Base-by-base conservation (phyloP, 352 stramenopile species). In the Globisporangium heterothallicum region DNA sequence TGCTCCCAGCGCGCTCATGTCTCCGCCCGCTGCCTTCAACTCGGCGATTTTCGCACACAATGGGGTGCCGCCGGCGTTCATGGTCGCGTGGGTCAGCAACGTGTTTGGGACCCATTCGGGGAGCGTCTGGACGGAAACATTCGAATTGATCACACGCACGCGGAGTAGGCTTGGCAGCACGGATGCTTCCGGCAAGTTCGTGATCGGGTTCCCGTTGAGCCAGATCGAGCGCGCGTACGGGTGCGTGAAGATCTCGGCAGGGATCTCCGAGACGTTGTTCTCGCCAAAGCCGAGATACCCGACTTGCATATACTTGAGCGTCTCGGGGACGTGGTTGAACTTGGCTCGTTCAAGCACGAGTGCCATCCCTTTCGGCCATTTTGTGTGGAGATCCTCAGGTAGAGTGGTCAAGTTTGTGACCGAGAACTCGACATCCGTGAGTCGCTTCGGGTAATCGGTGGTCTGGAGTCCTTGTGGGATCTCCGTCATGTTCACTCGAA, bases 191-290 rank as follows among this genome's bases (percentile, higher is more conserved):
- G 45, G 44, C 16, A 60, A 13, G 6, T 16, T 12, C 27, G 36
- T 26, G 27, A 60, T 55, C 18, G 45, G 54, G 41, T 61, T 56
- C 7, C 46, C 46, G 22, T 61, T 61, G 26, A 61, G 45, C 45
- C 54, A 61, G 4, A 61, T 2, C 1, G 54, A 49, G 9, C 19
- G 30, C 1, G 29, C 54, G 18, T 50, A 32, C n/a, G 54, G 26
- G 21, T 49, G 14, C 13, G 41, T 32, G 18, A 61, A 56, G 7
- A 61, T 14, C 41, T 55, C 45, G 5, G 2, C 1, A 0, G 54
- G 54, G 13, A 61, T 19, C 4, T n/a, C 29, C 16, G 40, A 46
- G 12, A 61, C 24, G 19, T 60, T 48, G 30, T 60, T 49, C 18
- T 60, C 16, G 5, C 24, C 26, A 6, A 49, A 21, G 0, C 19